A percentile compares a stretch with the other conserved stretches of the same genome.
Evolutionary conservation across 139 green algal species (phyloP).

Genomic region (Volvox africanus): DNA sequence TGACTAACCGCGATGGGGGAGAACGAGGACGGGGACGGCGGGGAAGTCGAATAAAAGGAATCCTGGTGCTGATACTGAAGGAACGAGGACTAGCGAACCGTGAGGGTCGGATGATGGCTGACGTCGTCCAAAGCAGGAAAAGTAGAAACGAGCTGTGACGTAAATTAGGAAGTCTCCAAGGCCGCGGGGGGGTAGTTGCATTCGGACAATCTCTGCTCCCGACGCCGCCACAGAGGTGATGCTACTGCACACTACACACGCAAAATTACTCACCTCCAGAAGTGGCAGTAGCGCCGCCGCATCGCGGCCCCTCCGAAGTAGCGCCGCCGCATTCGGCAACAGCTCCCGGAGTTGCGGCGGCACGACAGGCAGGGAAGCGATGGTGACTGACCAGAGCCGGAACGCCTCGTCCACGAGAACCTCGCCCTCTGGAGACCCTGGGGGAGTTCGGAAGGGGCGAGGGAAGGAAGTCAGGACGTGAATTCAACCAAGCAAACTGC

Average conservation of each 20-base stretch:
- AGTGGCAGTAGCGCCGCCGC: constrained; percentile 66
- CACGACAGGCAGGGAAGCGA: constrained; percentile 57
- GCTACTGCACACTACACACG: background rate
- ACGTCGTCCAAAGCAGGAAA: too few relatives aligned
- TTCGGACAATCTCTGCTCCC: too few relatives aligned
- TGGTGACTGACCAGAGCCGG: constrained; percentile 60
- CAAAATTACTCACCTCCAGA: constrained; percentile 55
- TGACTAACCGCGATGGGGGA: too few relatives aligned
- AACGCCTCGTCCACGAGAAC: constrained; percentile 77
- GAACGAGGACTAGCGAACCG: too few relatives aligned
- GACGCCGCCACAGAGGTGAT: background rate
- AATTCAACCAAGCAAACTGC: background rate
- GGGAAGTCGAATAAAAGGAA: too few relatives aligned
- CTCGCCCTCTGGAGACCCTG: constrained; percentile 63
- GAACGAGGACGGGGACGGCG: too few relatives aligned
- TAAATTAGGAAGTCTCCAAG: too few relatives aligned
- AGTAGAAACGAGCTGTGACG: too few relatives aligned
- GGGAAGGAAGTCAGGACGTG: background rate
- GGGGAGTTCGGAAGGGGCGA: background rate
- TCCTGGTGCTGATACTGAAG: too few relatives aligned
- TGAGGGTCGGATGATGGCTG: too few relatives aligned
- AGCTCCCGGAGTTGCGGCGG: constrained; percentile 64
- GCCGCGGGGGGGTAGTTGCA: too few relatives aligned
- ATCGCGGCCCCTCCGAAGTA: constrained; percentile 72
- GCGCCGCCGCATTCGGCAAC: constrained; percentile 62